These are phyloP conservation scores for Salisapilia sapeloensis DNA, from an alignment of 352 stramenopile genomes.

Conservation along the genomic window DNA sequence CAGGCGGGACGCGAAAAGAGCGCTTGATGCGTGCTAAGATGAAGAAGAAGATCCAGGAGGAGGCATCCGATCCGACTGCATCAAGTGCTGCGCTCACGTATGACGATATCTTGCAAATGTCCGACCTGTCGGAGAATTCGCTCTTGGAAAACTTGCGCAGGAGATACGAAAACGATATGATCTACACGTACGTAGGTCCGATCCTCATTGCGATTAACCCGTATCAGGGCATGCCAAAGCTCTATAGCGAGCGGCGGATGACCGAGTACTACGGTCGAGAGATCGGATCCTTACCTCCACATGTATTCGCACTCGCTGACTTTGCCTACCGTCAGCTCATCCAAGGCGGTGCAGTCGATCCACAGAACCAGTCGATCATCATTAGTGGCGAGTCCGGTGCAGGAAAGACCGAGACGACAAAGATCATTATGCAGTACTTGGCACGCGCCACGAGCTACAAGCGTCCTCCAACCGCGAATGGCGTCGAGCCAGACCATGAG, in stretches of 20 bases:
- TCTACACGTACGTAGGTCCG: conserved; percentile 88
- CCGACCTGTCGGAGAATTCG: conserved; percentile 77
- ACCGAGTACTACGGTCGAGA: conserved; percentile 78
- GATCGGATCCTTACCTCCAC: conserved; percentile 63
- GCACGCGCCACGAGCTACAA: conserved; percentile 59
- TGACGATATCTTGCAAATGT: conserved; percentile 84
- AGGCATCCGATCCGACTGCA: conserved; percentile 20
- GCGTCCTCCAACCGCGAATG: conserved; percentile 32
- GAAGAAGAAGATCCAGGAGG: conserved; percentile 75
- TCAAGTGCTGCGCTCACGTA: conserved; percentile 23
- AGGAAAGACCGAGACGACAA: conserved; percentile 84
- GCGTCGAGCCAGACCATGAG: no score
- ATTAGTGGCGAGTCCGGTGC: conserved; percentile 85
- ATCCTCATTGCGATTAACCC: conserved; percentile 88
- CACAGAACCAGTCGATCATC: conserved; percentile 84
- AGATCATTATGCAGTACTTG: conserved; percentile 87
- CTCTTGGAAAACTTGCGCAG: conserved; percentile 77
- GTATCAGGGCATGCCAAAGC: conserved; percentile 59
- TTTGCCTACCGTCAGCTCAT: conserved; percentile 83
- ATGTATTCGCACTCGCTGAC: conserved; percentile 84
- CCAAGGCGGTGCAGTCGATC: conserved; percentile 55
- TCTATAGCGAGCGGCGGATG: conserved; percentile 70
- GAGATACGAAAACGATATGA: conserved; percentile 85
- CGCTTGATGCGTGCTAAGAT: conserved; percentile 70
- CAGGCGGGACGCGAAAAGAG: conserved; percentile 60